These are phyloP conservation scores for Prunus fruticosa DNA, from an alignment of 306 rosid species.

Conservation along the genomic window DNA sequence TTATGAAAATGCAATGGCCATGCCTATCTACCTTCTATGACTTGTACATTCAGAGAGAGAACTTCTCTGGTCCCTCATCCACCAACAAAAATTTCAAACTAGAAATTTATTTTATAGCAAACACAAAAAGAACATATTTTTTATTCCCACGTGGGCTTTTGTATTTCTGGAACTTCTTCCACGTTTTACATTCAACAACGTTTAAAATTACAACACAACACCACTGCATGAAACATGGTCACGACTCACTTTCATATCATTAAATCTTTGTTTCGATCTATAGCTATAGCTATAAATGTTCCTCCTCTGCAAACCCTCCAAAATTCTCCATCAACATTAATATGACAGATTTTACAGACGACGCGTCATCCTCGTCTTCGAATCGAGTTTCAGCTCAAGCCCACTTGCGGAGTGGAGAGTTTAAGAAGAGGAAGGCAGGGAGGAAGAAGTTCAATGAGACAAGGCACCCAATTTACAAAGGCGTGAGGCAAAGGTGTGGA, in stretches of 20 bases:
- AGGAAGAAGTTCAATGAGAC: slow-evolving; percentile 75
- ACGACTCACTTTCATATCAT: too few species aligned
- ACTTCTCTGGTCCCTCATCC: not conserved
- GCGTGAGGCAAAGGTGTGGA: slow-evolving; percentile 62
- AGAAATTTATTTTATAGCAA: not conserved
- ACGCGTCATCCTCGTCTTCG: slow-evolving; percentile 1
- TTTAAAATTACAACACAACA: not conserved
- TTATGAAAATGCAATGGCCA: not conserved
- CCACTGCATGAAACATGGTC: not conserved
- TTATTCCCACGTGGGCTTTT: not conserved
- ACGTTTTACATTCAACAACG: not conserved
- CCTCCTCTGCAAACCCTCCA: not conserved
- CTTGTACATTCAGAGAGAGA: not conserved
- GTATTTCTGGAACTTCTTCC: not conserved
- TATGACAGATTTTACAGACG: not conserved
- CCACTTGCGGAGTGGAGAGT: not conserved
- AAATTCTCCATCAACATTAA: not conserved
- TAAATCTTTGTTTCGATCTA: not conserved
- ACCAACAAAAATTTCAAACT: not conserved
- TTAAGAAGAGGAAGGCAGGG: slow-evolving; percentile 48
- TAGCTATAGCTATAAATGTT: not conserved
- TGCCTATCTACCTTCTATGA: not conserved
- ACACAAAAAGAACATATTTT: not conserved
- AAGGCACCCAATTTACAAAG: slow-evolving; percentile 65
- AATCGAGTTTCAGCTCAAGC: not conserved